Evolutionary conservation across 2,329 filamentous ascomycete species (phyloP), one percentile per base, ranked within the genome.

Genomic region (Colletotrichum cereale): DNA sequence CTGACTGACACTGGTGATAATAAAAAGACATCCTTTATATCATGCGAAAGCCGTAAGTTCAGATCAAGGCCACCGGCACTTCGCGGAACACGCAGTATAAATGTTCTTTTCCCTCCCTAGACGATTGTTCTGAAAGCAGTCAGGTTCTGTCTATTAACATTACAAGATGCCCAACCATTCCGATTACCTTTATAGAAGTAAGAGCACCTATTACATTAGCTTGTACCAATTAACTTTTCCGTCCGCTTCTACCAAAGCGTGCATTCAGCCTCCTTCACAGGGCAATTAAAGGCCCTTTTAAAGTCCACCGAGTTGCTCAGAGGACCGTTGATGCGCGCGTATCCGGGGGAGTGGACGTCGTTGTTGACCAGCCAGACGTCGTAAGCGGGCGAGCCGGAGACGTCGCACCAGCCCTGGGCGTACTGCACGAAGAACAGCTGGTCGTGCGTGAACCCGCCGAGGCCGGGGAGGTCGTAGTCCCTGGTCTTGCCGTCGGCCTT

Each of bases 351-450:
- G 80, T 94, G 92, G 0, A 87, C 86, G 76, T 94, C 90, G 0
- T 83, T 87, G 75, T 88, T 88, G 58, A 93, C 86, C 1, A 84
- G 80, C 61, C 84, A 82, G 26, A 90, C 84, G 5, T 88, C 87
- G 14, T 31, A 53, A 24, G 85, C 82, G 74, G 89, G 89, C 66
- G 87, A 86, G 4, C 87, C 86, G 2, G 81, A 86, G 81, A 91
- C 91, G 36, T 87, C 86, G 78, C 92, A 94, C 90, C 90, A 93
- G 79, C 84, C 86, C 74, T 89, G 90, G 2, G 82, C 86, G 76
- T 88, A 93, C 8, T 86, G 86, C 36, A 93, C 83, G 76, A 92
- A 93, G 81, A 93, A 93, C 2, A 93, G 79, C 79, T 93, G 90
- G 72, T 92, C 90, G 72, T 91, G 88, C 0, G 87, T 88, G 72